These are phyloP conservation scores for Xylariaceae sp. DNA, from an alignment of 2,329 filamentous ascomycete genomes.

Conservation along the genomic window DNA sequence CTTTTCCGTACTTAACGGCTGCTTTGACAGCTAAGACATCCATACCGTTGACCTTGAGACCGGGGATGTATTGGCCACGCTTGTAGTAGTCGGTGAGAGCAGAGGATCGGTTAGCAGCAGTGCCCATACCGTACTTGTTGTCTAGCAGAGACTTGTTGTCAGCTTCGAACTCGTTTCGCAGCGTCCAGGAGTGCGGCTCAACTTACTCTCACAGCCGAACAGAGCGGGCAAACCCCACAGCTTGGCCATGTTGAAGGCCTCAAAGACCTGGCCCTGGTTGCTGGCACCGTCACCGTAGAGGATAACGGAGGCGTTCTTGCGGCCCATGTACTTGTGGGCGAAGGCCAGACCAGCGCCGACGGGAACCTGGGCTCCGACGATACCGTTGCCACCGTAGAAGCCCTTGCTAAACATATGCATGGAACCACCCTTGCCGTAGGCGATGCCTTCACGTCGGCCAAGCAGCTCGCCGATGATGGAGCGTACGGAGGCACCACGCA, in stretches of 20 bases:
- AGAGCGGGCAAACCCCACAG: slow-evolving; percentile 95
- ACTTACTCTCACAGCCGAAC: slow-evolving; percentile 96
- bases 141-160: slow-evolving; percentile 50
- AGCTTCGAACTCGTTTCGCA: slow-evolving; percentile 20
- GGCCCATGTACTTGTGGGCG: slow-evolving; percentile 88
- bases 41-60: slow-evolving; percentile 99
- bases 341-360: slow-evolving; percentile 96
- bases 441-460: slow-evolving; percentile 91
- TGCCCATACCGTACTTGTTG: slow-evolving; percentile 99
- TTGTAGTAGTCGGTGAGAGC: slow-evolving; percentile 99
- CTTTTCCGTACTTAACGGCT: slow-evolving; percentile 89
- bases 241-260: slow-evolving; percentile 99
- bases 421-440: slow-evolving; percentile 97
- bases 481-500: slow-evolving; percentile 88
- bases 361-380: slow-evolving; percentile 96
- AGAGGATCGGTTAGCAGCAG: slow-evolving; percentile 87
- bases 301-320: slow-evolving; percentile 82
- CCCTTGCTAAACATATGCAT: slow-evolving; percentile 99
- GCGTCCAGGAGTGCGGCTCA: slow-evolving; percentile 9
- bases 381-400: slow-evolving; percentile 99
- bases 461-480: slow-evolving; percentile 95
- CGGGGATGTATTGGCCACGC: slow-evolving; percentile 98
- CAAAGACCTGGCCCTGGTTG: slow-evolving; percentile 99
- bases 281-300: slow-evolving; percentile 97
- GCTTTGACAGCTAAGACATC: slow-evolving; percentile 97